These are phyloP conservation scores for Magnolia officinalis DNA, from an alignment of 164 flowering plant species.

Conservation along the genomic window DNA sequence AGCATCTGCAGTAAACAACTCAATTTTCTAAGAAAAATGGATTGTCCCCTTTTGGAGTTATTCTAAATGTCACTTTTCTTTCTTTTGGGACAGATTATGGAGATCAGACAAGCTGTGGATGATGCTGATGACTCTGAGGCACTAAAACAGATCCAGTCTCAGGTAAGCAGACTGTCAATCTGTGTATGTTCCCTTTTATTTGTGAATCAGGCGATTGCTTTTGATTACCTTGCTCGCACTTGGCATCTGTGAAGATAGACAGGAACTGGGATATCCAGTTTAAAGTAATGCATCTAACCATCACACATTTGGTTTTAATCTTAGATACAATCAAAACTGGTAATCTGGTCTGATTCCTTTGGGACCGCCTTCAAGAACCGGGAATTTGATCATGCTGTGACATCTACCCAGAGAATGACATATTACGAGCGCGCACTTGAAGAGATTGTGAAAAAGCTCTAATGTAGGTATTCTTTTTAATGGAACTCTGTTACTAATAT, in stretches of 20 bases:
- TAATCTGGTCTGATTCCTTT: constrained; percentile 50
- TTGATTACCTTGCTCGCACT: neutral
- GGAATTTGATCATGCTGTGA: constrained; percentile 56
- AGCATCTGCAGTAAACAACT: too few relatives aligned
- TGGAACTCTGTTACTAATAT: neutral
- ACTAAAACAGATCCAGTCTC: constrained; percentile 49
- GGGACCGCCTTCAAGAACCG: constrained; percentile 43
- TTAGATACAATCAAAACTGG: constrained; percentile 58
- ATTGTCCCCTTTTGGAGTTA: too few relatives aligned
- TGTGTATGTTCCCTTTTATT: neutral
- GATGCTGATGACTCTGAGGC: constrained; percentile 58
- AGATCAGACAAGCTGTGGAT: constrained; percentile 86
- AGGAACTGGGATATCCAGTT: neutral
- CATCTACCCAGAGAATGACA: constrained; percentile 70
- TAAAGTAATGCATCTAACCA: neutral
- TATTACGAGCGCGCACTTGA: constrained; percentile 73
- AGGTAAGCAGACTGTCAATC: constrained; percentile 39
- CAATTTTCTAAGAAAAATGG: too few relatives aligned
- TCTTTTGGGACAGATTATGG: constrained; percentile 57
- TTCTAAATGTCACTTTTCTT: neutral
- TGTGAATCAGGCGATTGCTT: neutral
- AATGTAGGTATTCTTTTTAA: constrained; percentile 17
- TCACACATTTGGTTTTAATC: neutral
- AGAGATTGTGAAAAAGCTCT: constrained; percentile 61
- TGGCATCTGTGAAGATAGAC: neutral